Base-by-base conservation (phyloP, 192 early-diverging fungal species). In the Helicostylum pulchrum region DNA sequence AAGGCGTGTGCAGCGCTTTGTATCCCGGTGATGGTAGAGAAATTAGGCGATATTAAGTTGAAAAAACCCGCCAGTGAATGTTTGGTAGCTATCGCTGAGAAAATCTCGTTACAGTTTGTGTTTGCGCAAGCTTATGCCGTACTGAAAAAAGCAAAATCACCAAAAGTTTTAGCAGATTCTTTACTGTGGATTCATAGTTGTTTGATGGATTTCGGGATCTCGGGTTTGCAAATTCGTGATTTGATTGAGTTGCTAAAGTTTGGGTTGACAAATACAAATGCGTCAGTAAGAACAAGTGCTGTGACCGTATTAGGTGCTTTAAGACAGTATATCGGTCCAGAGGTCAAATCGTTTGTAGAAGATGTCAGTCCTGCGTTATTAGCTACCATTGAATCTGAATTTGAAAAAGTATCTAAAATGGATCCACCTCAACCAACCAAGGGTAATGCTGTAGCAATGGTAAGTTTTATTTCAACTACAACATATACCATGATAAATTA, bases 1-100 rank as follows among this genome's bases (percentile, higher is more conserved):
- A 85, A 82, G 6, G 83, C 87, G 0, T 80, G 85, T n/a, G 94
- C 86, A 6, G 80, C 90, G 0, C 72, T 96, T 31, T 80, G 76
- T 30, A 85, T 90, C 17, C 82, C 87, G 58, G 80, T 83, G 83
- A 67, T 53, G 59, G 89, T 85, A 0, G 97, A 97, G 67, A 98
- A 96, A 75, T 81, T 99, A 14, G 92, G 95, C 15, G 97, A 99
- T 62, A 90, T 94, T 62, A 99, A 99, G 72, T 78, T 97, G 20
- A 97, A 96, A 65, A 91, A 89, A 26, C 77, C 83, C 0, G 90
- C 94, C 0, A 88, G 87, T 7, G 89, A 90, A 19, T 93, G 92
- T 52, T 74, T 99, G 70, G 83, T 82, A 3, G 66, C 79, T 0
- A 90, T 95, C 65, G 85, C 91, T 1, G 92, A 96, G 75, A 78